Conservation (phyloP, 345 rosid genomes). For the Boechera divaricarpa region DNA sequence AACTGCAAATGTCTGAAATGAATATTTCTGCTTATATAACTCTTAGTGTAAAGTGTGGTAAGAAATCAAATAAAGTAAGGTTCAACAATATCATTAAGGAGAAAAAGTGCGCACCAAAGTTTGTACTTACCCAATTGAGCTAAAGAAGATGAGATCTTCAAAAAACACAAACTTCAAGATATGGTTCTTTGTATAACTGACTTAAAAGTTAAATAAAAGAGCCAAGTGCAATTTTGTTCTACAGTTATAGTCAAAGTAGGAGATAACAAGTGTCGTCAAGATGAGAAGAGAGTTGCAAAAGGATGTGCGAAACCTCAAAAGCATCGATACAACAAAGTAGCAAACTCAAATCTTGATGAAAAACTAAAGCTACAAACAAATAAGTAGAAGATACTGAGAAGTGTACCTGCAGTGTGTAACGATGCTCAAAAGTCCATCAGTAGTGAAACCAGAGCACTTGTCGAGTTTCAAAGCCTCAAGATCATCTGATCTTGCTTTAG, state of each 20-base stretch:
- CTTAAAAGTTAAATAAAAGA: background rate
- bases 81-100: background rate
- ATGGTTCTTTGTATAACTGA: background rate
- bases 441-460: constrained; percentile 86
- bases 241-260: background rate
- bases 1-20: constrained; percentile 7
- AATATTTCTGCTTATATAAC: background rate
- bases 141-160: background rate
- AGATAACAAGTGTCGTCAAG: background rate
- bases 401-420: constrained; percentile 74
- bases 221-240: background rate
- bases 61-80: background rate
- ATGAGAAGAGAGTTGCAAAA: background rate
- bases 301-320: background rate
- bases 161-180: background rate
- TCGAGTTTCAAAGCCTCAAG: constrained; percentile 76
- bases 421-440: constrained; percentile 78
- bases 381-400: background rate
- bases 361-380: background rate
- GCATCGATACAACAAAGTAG: background rate
- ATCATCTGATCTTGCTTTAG: constrained; percentile 51
- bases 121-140: constrained; percentile 7
- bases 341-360: background rate
- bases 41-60: background rate
- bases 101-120: constrained; percentile 2